Conservation (phyloP, 177 flowering plant species). For the Telopea speciosissima region DNA sequence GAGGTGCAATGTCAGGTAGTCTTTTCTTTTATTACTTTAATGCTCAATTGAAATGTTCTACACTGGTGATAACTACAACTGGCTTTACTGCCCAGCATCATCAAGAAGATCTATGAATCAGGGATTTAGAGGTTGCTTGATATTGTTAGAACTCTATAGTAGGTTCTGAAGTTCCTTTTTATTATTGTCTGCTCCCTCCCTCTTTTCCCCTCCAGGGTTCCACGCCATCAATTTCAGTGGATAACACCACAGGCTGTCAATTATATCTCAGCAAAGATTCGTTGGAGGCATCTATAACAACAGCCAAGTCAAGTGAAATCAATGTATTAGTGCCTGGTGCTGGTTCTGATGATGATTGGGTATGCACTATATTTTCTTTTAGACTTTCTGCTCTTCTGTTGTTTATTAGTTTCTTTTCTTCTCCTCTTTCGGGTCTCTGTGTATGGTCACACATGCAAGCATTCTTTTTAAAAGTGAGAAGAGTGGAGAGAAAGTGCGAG, state of each 20-base stretch:
- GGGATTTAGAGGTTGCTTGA: background rate
- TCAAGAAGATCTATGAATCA: background rate
- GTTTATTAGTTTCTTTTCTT: no score
- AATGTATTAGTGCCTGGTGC: constrained; percentile 73
- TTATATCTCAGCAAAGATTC: constrained; percentile 69
- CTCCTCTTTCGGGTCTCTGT: no score
- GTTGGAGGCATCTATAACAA: constrained; percentile 65
- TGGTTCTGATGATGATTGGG: constrained; percentile 66
- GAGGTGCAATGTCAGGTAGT: constrained; percentile 99
- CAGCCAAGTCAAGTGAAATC: constrained; percentile 87
- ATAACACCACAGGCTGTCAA: constrained; percentile 83
- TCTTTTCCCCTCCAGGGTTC: constrained; percentile 49
- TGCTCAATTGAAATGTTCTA: background rate
- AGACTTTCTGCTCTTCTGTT: background rate
- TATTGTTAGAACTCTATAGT: background rate
- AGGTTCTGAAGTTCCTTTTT: background rate
- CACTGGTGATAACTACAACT: no score
- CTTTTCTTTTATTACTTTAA: constrained; percentile 9
- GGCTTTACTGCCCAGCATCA: constrained; percentile 1
- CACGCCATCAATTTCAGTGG: constrained; percentile 85
- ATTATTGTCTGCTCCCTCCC: background rate
- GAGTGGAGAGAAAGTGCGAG: no score
- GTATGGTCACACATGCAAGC: no score
- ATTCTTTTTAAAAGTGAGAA: no score
- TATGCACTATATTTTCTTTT: constrained; percentile 24